Base-by-base conservation (phyloP, 352 stramenopile genomes). In the Pythium biforme region DNA sequence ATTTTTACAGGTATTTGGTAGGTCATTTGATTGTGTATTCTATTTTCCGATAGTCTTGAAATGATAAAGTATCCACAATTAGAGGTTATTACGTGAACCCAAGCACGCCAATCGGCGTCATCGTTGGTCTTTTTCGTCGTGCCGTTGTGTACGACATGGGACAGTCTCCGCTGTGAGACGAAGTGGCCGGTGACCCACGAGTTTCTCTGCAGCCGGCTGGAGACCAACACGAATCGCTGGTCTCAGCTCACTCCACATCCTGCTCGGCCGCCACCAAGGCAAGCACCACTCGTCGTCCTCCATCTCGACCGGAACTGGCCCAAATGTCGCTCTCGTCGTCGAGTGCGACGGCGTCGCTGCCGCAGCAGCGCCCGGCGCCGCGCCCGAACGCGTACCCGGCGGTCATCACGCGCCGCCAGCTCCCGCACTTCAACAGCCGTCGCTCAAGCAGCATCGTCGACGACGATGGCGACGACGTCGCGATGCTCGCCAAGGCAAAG, bases 381-480 rank as follows among this genome's bases (percentile, higher is more conserved):
- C 58, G 47, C 46, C 19, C 9, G 25, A 37, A 64, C 46, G 47
- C 47, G 57, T 64, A 64, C 51, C 56, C 56, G 31, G 37, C 41
- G 19, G 63, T 71, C 17, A 62, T 71, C 49, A 55, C 47, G 20
- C 64, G 52, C 34, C 51, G 27, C 26, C 41, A 71, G 51, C 56
- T 79, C 20, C 72, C 68, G 51, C 68, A 69, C 40, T 76, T 74
- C 55, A 76, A 68, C 62, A 74, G 57, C 59, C 55, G 47, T 23
- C 72, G 72, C 33, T 47, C 55, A 49, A 65, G 55, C 50, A 61
- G 33, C 47, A 45, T 62, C 34, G 31, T 49, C 4, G 56, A 59
- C 10, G 61, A 65, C 23, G 47, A 52, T 20, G 27, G 43, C 50
- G 53, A 53, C 48, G 43, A 49, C 1, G 22, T 26, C 34, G 27